Percentiles rank a stretch among this genome's conserved stretches.
These are phyloP conservation scores for Beauveria rudraprayagi DNA, from an alignment of 2,329 filamentous ascomycete genomes.

Conservation along the genomic window DNA sequence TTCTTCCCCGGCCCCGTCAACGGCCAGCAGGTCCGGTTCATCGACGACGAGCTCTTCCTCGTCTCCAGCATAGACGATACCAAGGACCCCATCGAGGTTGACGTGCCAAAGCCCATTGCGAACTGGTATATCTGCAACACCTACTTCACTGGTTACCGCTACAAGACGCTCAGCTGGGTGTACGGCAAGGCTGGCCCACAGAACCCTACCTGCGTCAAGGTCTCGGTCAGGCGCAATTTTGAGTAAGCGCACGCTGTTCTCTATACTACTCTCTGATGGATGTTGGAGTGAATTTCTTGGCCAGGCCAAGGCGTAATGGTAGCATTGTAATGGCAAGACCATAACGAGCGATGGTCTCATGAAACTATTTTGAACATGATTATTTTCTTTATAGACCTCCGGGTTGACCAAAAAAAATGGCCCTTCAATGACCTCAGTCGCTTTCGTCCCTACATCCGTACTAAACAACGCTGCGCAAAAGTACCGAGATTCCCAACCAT, in stretches of 20 bases:
- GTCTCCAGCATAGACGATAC: slow-evolving; percentile 1
- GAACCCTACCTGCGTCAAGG: slow-evolving; percentile 12
- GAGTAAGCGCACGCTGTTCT: neutral
- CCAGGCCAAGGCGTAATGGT: neutral
- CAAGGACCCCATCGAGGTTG: neutral
- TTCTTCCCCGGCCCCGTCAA: neutral
- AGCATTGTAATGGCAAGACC: neutral
- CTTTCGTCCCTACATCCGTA: no score
- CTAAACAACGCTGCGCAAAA: no score
- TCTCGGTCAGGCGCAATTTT: slow-evolving; percentile 5
- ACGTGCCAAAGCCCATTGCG: neutral
- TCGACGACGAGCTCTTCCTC: neutral
- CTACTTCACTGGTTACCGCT: slow-evolving; percentile 8
- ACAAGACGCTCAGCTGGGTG: slow-evolving; percentile 12
- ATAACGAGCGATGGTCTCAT: slow-evolving; percentile 1
- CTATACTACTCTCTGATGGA: neutral
- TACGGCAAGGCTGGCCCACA: slow-evolving; percentile 7
- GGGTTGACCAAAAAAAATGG: no score
- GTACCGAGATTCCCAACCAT: no score
- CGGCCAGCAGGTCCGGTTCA: neutral
- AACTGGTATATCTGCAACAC: slow-evolving; percentile 5
- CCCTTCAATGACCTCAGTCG: no score
- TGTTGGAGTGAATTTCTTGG: neutral
- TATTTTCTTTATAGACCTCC: neutral
- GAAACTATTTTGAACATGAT: neutral